phyloP scores from a whole-genome alignment of 768 basidiomycete genomes.

The Suillus lakei region DNA sequence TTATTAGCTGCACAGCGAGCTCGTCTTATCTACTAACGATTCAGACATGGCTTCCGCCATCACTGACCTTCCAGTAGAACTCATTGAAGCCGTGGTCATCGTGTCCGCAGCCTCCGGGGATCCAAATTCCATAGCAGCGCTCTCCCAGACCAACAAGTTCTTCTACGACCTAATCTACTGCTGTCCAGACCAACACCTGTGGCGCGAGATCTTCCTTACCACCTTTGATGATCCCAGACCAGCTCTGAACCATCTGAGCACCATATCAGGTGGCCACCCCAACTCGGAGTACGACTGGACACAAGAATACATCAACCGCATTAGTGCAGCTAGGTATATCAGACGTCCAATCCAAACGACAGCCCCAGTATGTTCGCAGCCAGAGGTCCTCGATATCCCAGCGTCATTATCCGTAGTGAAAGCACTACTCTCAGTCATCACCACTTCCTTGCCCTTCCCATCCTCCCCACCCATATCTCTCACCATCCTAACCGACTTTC shows the following conservation, averaged over 20 bases:
- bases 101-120: constrained; percentile 22
- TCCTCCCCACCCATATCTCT: constrained; percentile 26
- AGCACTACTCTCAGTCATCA: constrained; percentile 38
- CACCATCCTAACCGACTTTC: constrained; percentile 19
- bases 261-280: constrained; percentile 20
- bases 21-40: not conserved
- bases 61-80: constrained; percentile 41
- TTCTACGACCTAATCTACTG: constrained; percentile 41
- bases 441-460: constrained; percentile 37
- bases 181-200: constrained; percentile 43
- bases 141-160: constrained; percentile 42
- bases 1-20: not conserved
- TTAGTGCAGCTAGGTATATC: constrained; percentile 26
- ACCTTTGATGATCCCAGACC: constrained; percentile 55
- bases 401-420: constrained; percentile 26
- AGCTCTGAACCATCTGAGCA: constrained; percentile 30
- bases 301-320: constrained; percentile 26
- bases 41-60: not conserved
- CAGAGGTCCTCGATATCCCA: not conserved
- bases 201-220: constrained; percentile 53
- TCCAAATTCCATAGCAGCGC: constrained; percentile 39
- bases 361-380: not conserved
- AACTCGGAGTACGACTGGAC: constrained; percentile 26
- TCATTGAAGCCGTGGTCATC: constrained; percentile 44
- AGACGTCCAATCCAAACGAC: not conserved